These are phyloP conservation scores for Zygosaccharomyces lentus DNA, from an alignment of 805 yeast genomes.

Conservation along the genomic window DNA sequence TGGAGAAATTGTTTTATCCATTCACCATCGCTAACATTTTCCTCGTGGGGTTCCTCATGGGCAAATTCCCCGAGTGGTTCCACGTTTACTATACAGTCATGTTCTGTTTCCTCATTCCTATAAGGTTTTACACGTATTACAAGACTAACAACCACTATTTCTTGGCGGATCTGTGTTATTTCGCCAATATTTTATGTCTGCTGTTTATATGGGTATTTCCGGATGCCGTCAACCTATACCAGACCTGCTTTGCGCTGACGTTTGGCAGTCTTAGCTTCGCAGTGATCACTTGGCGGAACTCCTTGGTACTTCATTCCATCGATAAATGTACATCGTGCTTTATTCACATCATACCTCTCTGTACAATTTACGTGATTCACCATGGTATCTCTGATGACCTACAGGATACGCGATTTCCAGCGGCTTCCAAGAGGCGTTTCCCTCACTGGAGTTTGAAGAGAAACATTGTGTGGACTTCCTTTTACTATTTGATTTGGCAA, in stretches of 20 bases:
- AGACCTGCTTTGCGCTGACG: slow-evolving; percentile 79
- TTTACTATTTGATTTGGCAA: slow-evolving; percentile 88
- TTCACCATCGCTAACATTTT: slow-evolving; percentile 65
- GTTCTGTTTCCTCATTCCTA: slow-evolving; percentile 67
- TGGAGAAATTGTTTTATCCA: slow-evolving; percentile 81
- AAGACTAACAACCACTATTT: slow-evolving; percentile 77
- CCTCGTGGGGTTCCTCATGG: slow-evolving; percentile 68
- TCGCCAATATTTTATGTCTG: slow-evolving; percentile 68
- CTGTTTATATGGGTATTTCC: slow-evolving; percentile 83
- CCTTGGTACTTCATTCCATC: slow-evolving; percentile 82
- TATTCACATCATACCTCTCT: slow-evolving; percentile 88
- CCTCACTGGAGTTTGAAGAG: slow-evolving; percentile 56
- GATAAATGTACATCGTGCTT: slow-evolving; percentile 90
- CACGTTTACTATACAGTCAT: slow-evolving; percentile 69
- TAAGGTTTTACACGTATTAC: slow-evolving; percentile 76
- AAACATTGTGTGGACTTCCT: slow-evolving; percentile 64
- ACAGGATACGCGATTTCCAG: slow-evolving; percentile 64
- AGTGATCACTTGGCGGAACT: slow-evolving; percentile 92
- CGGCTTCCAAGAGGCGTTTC: slow-evolving; percentile 57
- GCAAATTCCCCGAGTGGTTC: slow-evolving; percentile 69
- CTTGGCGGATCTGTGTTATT: slow-evolving; percentile 90
- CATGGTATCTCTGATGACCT: slow-evolving; percentile 62
- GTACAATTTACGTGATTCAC: slow-evolving; percentile 78
- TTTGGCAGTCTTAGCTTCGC: slow-evolving; percentile 92
- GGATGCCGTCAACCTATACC: slow-evolving; percentile 61